Base-by-base conservation (phyloP, 306 rosid genomes). In the Lathyrus sativus region DNA sequence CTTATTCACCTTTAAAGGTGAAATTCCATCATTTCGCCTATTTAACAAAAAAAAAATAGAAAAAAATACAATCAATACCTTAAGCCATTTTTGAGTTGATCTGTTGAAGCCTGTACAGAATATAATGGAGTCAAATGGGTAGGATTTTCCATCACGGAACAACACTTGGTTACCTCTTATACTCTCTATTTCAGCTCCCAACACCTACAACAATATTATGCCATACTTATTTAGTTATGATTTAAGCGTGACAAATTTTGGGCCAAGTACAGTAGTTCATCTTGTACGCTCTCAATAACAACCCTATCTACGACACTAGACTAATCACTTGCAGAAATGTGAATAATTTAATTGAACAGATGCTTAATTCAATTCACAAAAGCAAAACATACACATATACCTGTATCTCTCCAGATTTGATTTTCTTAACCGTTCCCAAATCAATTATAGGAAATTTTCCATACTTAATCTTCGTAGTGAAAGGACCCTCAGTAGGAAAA, bases 81-180 rank as follows among this genome's bases (percentile, higher is more conserved):
- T 76, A 13, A 88, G 97, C 92, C 95, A 90, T 22, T 69, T 79
- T 22, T 81, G 77, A 4, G 89, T 86, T 19, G 90, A 81, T 67
- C 89, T 83, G 42, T 56, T 88, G 77, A 90, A 88, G 15, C 97
- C 92, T 0, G 92, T 90, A 67, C 97, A 86, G 67, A 90, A 88
- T 12, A 90, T 28, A 11, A 88, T 84, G 1, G 89, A 37, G 62
- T 90, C 90, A 62, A 88, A 88, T 4, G 79, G 58, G 60, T 54
- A 65, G 0, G 80, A 72, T 76, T 76, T 82, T 2, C 88, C 88
- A 33, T 79, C 80, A 62, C 65, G 77, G 18, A 88, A 77, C 43
- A 69, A 10, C 4, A 88, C 80, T 14, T 79, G 55, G n/a, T 72
- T 77, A 11, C 85, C 84, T 66, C 72, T 62, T 6, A 84, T 19